Evolutionary conservation across 768 basidiomycete genomes (phyloP).

Genomic region (Termitomyces sp.): DNA sequence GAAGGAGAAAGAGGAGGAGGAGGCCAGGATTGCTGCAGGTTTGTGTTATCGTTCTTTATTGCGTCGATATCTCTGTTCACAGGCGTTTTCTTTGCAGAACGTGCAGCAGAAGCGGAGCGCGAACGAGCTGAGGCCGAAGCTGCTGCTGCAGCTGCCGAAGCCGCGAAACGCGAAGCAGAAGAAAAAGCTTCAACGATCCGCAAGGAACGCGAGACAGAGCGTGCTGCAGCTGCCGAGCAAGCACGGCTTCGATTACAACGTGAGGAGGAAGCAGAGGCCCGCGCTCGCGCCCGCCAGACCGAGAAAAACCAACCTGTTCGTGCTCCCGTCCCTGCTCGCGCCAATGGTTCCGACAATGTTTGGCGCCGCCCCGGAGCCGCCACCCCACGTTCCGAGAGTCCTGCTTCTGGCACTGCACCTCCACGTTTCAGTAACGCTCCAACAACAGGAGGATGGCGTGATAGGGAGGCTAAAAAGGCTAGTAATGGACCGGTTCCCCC

Average conservation of each 20-base stretch:
- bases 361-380: slow-evolving; percentile 28
- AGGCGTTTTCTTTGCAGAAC: slow-evolving; percentile 29
- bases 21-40: slow-evolving; percentile 47
- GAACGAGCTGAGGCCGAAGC: slow-evolving; percentile 44
- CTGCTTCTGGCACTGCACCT: slow-evolving; percentile 28
- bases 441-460: slow-evolving; percentile 19
- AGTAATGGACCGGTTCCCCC: slow-evolving; percentile 12
- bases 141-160: slow-evolving; percentile 39
- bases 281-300: slow-evolving; percentile 31
- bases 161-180: slow-evolving; percentile 56
- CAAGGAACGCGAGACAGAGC: slow-evolving; percentile 44
- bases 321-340: slow-evolving; percentile 20
- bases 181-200: slow-evolving; percentile 47
- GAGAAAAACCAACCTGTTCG: slow-evolving; percentile 27
- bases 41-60: slow-evolving; percentile 10
- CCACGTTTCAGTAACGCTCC: slow-evolving; percentile 31
- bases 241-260: slow-evolving; percentile 56
- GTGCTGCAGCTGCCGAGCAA: slow-evolving; percentile 44
- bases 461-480: slow-evolving; percentile 18
- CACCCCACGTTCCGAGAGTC: slow-evolving; percentile 48
- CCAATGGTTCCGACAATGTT: slow-evolving; percentile 18
- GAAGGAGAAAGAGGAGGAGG: slow-evolving; percentile 51
- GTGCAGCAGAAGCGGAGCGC: slow-evolving; percentile 49
- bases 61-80: not conserved
- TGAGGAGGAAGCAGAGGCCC: slow-evolving; percentile 66